Evolutionary conservation across 352 stramenopile species (phyloP).

Genomic region (Thraustochytrium sp.): DNA sequence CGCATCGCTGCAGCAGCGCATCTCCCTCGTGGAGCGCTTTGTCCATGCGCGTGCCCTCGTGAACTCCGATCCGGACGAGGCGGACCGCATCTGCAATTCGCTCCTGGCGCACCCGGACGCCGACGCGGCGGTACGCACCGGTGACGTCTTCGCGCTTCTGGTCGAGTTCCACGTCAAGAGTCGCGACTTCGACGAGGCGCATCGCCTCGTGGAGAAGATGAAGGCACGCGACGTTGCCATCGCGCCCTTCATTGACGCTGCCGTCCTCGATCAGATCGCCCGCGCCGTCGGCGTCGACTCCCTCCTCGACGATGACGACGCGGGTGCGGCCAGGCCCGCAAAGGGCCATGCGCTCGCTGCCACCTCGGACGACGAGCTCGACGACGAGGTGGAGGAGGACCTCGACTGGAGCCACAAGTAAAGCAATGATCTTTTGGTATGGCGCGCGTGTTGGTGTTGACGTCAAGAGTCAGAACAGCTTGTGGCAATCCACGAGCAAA

Average conservation of each 20-base stretch:
- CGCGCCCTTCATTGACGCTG: slow-evolving; percentile 67
- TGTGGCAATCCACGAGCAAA: too few relatives aligned
- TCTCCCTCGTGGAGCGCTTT: slow-evolving; percentile 74
- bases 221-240: slow-evolving; percentile 58
- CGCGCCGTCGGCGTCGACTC: slow-evolving; percentile 53
- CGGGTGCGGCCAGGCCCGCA: background rate
- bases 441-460: background rate
- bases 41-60: slow-evolving; percentile 62
- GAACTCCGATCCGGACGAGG: slow-evolving; percentile 62
- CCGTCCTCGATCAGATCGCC: slow-evolving; percentile 65
- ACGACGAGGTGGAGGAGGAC: slow-evolving; percentile 52
- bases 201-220: slow-evolving; percentile 72
- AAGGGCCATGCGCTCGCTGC: background rate
- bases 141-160: slow-evolving; percentile 78
- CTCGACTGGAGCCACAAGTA: slow-evolving; percentile 43
- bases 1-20: slow-evolving; percentile 58
- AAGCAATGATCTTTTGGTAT: background rate
- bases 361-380: slow-evolving; percentile 45
- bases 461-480: background rate
- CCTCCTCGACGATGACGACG: slow-evolving; percentile 34
- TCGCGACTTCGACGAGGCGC: slow-evolving; percentile 61
- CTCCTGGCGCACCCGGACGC: slow-evolving; percentile 73
- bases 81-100: slow-evolving; percentile 66
- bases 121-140: slow-evolving; percentile 72
- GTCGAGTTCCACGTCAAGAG: slow-evolving; percentile 67